Conservation (phyloP, 805 yeast genomes). For the Tetrapisispora namnaoensis region DNA sequence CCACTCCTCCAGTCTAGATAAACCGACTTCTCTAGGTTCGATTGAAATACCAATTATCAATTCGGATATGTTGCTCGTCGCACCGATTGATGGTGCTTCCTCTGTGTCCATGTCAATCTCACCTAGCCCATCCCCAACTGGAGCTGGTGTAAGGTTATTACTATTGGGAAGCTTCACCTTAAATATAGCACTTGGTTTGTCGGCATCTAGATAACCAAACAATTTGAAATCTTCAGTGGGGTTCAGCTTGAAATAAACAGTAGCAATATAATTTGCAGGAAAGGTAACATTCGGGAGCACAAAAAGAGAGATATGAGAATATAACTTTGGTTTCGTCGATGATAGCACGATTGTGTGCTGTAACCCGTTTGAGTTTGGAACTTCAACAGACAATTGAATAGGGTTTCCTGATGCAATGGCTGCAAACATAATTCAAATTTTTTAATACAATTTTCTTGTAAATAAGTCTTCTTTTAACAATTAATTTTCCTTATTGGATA, state of each 20-base stretch:
- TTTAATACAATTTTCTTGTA: background rate
- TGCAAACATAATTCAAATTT: constrained; percentile 24
- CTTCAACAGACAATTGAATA: constrained; percentile 28
- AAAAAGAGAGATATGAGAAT: constrained; percentile 73
- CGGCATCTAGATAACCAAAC: constrained; percentile 50
- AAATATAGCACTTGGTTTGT: constrained; percentile 87
- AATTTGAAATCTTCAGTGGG: constrained; percentile 46
- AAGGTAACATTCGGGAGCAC: constrained; percentile 70
- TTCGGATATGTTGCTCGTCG: constrained; percentile 29
- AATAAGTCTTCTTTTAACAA: background rate
- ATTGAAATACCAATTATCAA: constrained; percentile 76
- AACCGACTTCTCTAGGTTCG: constrained; percentile 66
- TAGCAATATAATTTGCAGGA: constrained; percentile 67
- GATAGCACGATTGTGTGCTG: constrained; percentile 30
- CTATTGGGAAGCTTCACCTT: constrained; percentile 43
- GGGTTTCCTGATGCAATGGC: constrained; percentile 34
- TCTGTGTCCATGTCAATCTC: constrained; percentile 51
- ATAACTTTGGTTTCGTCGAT: constrained; percentile 28
- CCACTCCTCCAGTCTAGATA: constrained; percentile 41
- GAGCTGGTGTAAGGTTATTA: constrained; percentile 1
- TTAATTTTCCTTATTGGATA: background rate
- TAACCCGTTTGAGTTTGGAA: constrained; percentile 30
- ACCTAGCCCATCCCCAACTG: constrained; percentile 35
- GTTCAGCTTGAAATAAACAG: constrained; percentile 81
- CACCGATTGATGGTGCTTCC: constrained; percentile 30